Evolutionary conservation across 1,284 basidiomycete species (phyloP), one percentile per base, ranked within the genome.

Genomic region (Heterobasidion parviporum): DNA sequence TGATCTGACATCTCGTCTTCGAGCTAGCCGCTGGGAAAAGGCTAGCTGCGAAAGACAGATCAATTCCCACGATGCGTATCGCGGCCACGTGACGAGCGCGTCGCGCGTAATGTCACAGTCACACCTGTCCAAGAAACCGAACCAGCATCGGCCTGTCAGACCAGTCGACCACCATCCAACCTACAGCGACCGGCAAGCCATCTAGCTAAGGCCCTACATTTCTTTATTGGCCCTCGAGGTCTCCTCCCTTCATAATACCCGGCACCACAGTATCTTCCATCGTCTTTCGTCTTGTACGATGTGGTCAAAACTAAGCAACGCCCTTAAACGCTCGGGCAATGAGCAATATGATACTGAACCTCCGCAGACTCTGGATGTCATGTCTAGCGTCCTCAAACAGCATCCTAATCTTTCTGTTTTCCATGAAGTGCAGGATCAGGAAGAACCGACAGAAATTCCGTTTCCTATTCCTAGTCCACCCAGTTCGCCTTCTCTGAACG

Each of bases 231-330:
- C 38, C 38, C 6, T 41, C n/a, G 38, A 41, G 38, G 38, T 41
- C 38, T 41, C 10, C n/a, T n/a, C n/a, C 2, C n/a, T 6, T 41
- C n/a, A 10, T 41, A 3, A n/a, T 41, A n/a, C 12, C 38, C 38
- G 12, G 6, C 3, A 41, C 38, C 38, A 12, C 38, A 10, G 38
- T 41, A n/a, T 41, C 38, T n/a, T 41, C n/a, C 38, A n/a, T 41
- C 38, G n/a, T 41, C n/a, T n/a, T 41, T 8, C 10, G 6, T 10
- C 38, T 12, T 3, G 38, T 41, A 54, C 49, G 3, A 86, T 86
- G 84, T 85, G 82, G 83, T 76, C 81, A 4, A 86, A 80, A 68
- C 63, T 86, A 48, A 79, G 74, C 64, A 77, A 72, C 60, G 79
- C 74, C 41, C 72, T 85, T 61, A 83, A 79, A 59, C 61, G 72